These are phyloP conservation scores for Colletotrichum coccodes DNA, from an alignment of 2,329 filamentous ascomycete species.

Conservation along the genomic window DNA sequence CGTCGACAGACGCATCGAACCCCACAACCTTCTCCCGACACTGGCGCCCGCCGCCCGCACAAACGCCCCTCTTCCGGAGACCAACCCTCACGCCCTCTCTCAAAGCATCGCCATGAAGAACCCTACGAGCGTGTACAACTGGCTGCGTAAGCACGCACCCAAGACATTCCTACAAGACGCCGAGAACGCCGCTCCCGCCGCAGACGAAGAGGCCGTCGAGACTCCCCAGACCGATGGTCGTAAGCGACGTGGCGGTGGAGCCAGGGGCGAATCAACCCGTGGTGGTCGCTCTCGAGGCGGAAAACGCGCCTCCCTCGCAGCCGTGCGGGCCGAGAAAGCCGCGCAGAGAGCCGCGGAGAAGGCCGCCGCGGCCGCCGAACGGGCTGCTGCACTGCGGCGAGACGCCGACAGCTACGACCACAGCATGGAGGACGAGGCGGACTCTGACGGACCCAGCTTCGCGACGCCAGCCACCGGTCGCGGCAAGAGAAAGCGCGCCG, in stretches of 20 bases:
- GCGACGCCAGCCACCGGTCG: slow-evolving; percentile 44
- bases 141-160: slow-evolving; percentile 87
- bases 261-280: slow-evolving; percentile 22
- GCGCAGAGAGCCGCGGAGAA: slow-evolving; percentile 50
- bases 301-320: slow-evolving; percentile 45
- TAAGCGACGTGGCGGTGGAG: slow-evolving; percentile 34
- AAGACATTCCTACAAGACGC: slow-evolving; percentile 86
- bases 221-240: slow-evolving; percentile 36
- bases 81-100: slow-evolving; percentile 50
- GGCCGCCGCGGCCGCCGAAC: slow-evolving; percentile 38
- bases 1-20: slow-evolving; percentile 63
- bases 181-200: slow-evolving; percentile 53
- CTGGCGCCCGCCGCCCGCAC: slow-evolving; percentile 60
- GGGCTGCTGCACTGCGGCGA: slow-evolving; percentile 40
- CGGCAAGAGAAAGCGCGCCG: slow-evolving; percentile 60
- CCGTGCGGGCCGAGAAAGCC: slow-evolving; percentile 43
- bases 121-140: slow-evolving; percentile 93
- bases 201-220: slow-evolving; percentile 50
- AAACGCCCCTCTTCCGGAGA: slow-evolving; percentile 39
- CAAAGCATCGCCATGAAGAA: slow-evolving; percentile 64
- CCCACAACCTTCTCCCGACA: slow-evolving; percentile 56
- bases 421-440: slow-evolving; percentile 18
- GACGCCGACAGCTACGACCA: slow-evolving; percentile 37
- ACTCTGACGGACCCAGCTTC: slow-evolving; percentile 29
- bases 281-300: slow-evolving; percentile 35